Base-by-base conservation (phyloP, 805 yeast species). In the Starmera pachycereana region DNA sequence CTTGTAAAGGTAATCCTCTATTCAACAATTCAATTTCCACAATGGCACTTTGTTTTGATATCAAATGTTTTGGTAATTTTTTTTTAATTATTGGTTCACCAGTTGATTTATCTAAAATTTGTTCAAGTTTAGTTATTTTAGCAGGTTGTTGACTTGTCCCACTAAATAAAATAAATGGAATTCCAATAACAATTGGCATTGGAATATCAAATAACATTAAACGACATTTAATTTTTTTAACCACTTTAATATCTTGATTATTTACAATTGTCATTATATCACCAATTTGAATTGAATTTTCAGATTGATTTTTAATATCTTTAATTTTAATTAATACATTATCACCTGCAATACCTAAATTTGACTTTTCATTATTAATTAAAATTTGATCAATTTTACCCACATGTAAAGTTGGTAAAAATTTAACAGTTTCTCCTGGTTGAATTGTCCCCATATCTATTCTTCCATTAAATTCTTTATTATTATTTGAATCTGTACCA, bases 1-100 rank as follows among this genome's bases (percentile, higher is more conserved):
- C 76, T 73, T 90, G 96, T 55, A 89, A 95, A 71, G 96, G 89
- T 74, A 90, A 77, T 61, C 95, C 89, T 77, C 57, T 48, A 7
- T 84, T 88, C 60, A 84, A 66, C 57, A 90, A 83, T 59, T 87
- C 79, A 73, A 89, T 76, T 63, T 79, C 81, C 55, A 92, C 96
- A 63, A 87, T 81, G 56, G 95, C 90, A 71, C 94, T 88, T 73
- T 89, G 96, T 68, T 96, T 95, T 61, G 95, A 82, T 76, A 88
- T 88, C 71, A 94, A 78, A 74, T 80, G 85, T 66, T 90, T 89
- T 60, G 96, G 96, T 60, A 73, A 69, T 62, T 82, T 89, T 78
- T 87, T 94, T 61, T 81, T 68, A 65, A 74, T 72, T 7, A 22
- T 22, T 22, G 27, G 27, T 83, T 90, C 85, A 73, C 94, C 94